These are phyloP conservation scores for Paraurostyla sp. DNA, from an alignment of 73 alveolate genomes.

Conservation along the genomic window DNA sequence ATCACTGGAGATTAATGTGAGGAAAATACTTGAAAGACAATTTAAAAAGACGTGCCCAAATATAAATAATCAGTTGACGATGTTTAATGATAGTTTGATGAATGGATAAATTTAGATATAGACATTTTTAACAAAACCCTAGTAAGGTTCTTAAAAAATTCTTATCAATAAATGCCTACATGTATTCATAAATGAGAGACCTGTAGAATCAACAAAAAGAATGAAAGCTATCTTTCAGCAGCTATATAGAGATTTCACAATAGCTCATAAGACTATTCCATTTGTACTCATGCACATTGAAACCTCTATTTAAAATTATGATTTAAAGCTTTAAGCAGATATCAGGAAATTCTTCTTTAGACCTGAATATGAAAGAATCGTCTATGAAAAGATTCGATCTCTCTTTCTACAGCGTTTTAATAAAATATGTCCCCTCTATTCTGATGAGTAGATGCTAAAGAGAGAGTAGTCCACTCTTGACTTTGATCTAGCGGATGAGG, in stretches of 20 bases:
- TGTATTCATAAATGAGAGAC: conserved; percentile 9
- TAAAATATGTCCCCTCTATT: conserved; percentile 24
- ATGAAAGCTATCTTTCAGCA: conserved; percentile 37
- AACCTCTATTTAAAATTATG: not conserved
- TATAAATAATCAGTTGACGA: not conserved
- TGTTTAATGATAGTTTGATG: not conserved
- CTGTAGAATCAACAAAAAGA: conserved; percentile 49
- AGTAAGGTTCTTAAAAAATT: not conserved
- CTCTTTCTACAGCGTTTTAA: conserved; percentile 5
- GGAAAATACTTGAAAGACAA: not conserved
- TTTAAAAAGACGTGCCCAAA: conserved; percentile 19
- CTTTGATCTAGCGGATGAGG: not conserved
- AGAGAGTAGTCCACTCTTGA: not conserved
- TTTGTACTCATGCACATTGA: conserved; percentile 39
- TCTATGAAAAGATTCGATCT: conserved; percentile 38
- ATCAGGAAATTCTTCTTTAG: conserved; percentile 50
- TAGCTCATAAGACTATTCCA: conserved; percentile 52
- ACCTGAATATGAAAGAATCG: conserved; percentile 40
- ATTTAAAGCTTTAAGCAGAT: conserved; percentile 49
- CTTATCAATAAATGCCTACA: conserved; percentile 26
- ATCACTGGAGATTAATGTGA: not conserved
- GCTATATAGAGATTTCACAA: conserved; percentile 49
- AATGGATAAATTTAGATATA: conserved; percentile 14
- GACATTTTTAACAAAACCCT: conserved; percentile 38
- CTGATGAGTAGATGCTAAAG: conserved; percentile 24